These are phyloP conservation scores for Psidium friedrichsthalianum DNA, from an alignment of 345 rosid species.

Conservation along the genomic window DNA sequence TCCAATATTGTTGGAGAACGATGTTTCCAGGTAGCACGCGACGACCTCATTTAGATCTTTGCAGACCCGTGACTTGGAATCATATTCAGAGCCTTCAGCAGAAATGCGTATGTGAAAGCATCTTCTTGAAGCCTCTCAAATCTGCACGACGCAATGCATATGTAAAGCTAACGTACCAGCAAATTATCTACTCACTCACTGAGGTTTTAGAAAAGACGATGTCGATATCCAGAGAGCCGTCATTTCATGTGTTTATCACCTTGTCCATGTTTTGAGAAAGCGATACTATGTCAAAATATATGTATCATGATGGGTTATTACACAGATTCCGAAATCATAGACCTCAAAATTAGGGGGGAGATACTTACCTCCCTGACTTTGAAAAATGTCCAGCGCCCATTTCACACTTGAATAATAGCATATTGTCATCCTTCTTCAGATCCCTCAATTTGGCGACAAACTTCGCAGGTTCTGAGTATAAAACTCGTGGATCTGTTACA, in stretches of 20 bases:
- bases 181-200: neutral
- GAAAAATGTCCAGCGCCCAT: slow-evolving; percentile 94
- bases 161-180: neutral
- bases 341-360: neutral
- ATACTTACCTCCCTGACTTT: slow-evolving; percentile 76
- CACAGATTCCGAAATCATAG: neutral
- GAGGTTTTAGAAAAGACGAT: neutral
- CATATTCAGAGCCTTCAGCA: slow-evolving; percentile 65
- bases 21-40: neutral
- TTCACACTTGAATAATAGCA: slow-evolving; percentile 76
- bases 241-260: neutral
- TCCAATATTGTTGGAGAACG: neutral
- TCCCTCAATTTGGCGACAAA: slow-evolving; percentile 89
- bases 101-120: slow-evolving; percentile 59
- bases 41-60: neutral
- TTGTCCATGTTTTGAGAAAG: neutral
- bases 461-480: slow-evolving; percentile 93
- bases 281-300: neutral
- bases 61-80: slow-evolving; percentile 30
- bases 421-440: slow-evolving; percentile 60
- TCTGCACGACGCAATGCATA: slow-evolving; percentile 27
- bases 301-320: neutral
- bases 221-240: neutral
- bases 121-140: slow-evolving; percentile 89
- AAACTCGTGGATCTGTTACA: slow-evolving; percentile 67